Evolutionary conservation across 2,329 filamentous ascomycete species (phyloP).

Genomic region (Hypoxylon sp.): DNA sequence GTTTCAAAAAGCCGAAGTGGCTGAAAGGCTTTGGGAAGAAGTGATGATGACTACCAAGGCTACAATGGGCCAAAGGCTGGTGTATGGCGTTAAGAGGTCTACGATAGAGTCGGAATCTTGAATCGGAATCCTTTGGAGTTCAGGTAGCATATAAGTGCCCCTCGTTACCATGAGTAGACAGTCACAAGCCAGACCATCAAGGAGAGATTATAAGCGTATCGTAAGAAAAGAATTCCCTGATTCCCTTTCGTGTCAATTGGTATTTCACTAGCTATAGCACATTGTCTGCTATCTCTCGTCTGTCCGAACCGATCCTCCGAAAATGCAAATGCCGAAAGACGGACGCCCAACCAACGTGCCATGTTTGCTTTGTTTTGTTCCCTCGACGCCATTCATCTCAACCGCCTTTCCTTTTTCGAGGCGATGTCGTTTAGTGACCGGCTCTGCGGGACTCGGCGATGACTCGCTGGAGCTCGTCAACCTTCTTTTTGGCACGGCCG

Average conservation of each 20-base stretch:
- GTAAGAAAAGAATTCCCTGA: slow-evolving; percentile 28
- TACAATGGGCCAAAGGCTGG: slow-evolving; percentile 9
- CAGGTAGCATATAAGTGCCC: slow-evolving; percentile 13
- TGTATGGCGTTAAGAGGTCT: slow-evolving; percentile 21
- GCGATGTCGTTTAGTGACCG: slow-evolving; percentile 63
- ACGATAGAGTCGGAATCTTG: slow-evolving; percentile 6
- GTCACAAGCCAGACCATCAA: not conserved
- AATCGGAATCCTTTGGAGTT: slow-evolving; percentile 39
- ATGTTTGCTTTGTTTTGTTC: slow-evolving; percentile 39
- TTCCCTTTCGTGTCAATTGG: slow-evolving; percentile 42
- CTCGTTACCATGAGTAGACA: not conserved
- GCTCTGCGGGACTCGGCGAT: slow-evolving; percentile 91
- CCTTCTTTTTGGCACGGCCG: slow-evolving; percentile 98
- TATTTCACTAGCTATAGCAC: slow-evolving; percentile 42
- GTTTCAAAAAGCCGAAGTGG: slow-evolving; percentile 73
- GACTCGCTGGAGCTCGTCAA: slow-evolving; percentile 97
- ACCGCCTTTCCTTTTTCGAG: slow-evolving; percentile 23
- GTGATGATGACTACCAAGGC: slow-evolving; percentile 53
- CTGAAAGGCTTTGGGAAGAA: slow-evolving; percentile 79
- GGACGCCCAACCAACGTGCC: slow-evolving; percentile 45
- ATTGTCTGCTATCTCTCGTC: slow-evolving; percentile 22
- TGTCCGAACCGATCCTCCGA: slow-evolving; percentile 34
- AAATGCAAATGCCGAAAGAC: slow-evolving; percentile 46
- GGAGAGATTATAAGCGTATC: slow-evolving; percentile 10
- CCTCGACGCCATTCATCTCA: slow-evolving; percentile 31